Evolutionary conservation across 2,329 filamentous ascomycete genomes (phyloP), one percentile per base, ranked within the genome.

Genomic region (Stylonectria norvegica): DNA sequence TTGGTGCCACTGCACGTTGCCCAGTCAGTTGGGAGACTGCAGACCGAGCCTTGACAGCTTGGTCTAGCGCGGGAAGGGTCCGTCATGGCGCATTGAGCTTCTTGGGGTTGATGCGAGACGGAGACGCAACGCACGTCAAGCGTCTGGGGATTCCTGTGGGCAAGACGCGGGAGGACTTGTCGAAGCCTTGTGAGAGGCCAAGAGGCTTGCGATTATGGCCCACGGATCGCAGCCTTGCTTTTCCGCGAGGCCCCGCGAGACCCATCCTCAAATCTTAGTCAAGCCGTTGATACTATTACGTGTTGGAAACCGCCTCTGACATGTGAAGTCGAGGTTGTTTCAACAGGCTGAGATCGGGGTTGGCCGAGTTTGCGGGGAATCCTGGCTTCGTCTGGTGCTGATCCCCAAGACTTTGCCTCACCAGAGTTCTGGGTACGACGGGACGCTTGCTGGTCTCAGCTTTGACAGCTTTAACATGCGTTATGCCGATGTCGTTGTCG

Each of bases 321-420:
- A 53, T 38, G 50, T 52, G 44, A 56, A 56, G 38, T 42, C 38
- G 40, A 51, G 37, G 34, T 35, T 43, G 45, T 30, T 38, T 31
- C 25, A 38, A 42, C 40, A 25, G 29, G 45, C 33, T 38, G 28
- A 36, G 29, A 42, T 45, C 40, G 36, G 38, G 35, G 23, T 30
- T n/a, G 32, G 23, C 32, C 33, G 38, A 47, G 34, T 56, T 56
- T 56, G 53, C 50, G 53, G 53, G 53, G 53, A 56, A 56, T 49
- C 49, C 53, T 56, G 50, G 53, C 37, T 49, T 41, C 22, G 43
- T 8, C 37, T 51, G 50, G 47, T 50, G 47, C 44, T 45, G 33
- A 42, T 30, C 27, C 27, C 27, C 12, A 30, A n/a, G n/a, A n/a
- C n/a, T n/a, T n/a, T n/a, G n/a, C n/a, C n/a, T n/a, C n/a, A n/a